These are phyloP conservation scores for Nemania serpens DNA, from an alignment of 2,329 filamentous ascomycete species.

Conservation along the genomic window DNA sequence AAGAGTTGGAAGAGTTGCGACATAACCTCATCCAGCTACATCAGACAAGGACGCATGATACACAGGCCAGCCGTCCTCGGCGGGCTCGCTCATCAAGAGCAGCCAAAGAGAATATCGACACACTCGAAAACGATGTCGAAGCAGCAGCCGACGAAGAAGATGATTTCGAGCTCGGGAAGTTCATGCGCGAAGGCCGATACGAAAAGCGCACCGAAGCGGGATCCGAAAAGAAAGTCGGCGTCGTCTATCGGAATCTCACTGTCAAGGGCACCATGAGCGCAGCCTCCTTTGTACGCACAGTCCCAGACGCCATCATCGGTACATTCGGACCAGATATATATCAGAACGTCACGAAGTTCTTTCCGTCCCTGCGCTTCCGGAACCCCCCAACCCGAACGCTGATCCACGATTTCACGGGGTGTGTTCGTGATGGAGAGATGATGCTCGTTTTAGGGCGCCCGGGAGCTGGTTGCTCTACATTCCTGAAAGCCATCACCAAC, in stretches of 20 bases:
- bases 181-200: conserved; percentile 75
- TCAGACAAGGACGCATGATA: conserved; percentile 43
- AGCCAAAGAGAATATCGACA: conserved; percentile 15
- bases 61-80: conserved; percentile 36
- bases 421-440: conserved; percentile 72
- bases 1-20: conserved; percentile 44
- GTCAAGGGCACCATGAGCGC: conserved; percentile 73
- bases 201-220: conserved; percentile 70
- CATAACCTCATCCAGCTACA: conserved; percentile 44
- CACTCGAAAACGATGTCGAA: conserved; percentile 37
- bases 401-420: conserved; percentile 69
- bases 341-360: conserved; percentile 54
- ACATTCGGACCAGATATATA: conserved; percentile 84
- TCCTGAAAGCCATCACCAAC: conserved; percentile 76
- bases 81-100: conserved; percentile 19
- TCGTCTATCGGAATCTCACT: conserved; percentile 75
- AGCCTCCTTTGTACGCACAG: conserved; percentile 70
- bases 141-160: conserved; percentile 54
- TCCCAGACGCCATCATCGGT: conserved; percentile 74
- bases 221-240: conserved; percentile 77
- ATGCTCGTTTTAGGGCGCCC: conserved; percentile 71
- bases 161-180: conserved; percentile 70
- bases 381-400: conserved; percentile 46
- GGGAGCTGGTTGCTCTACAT: conserved; percentile 76
- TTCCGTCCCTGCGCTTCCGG: conserved; percentile 41